Base-by-base conservation (phyloP, 768 basidiomycete genomes). In the Tephrocybe sp. region DNA sequence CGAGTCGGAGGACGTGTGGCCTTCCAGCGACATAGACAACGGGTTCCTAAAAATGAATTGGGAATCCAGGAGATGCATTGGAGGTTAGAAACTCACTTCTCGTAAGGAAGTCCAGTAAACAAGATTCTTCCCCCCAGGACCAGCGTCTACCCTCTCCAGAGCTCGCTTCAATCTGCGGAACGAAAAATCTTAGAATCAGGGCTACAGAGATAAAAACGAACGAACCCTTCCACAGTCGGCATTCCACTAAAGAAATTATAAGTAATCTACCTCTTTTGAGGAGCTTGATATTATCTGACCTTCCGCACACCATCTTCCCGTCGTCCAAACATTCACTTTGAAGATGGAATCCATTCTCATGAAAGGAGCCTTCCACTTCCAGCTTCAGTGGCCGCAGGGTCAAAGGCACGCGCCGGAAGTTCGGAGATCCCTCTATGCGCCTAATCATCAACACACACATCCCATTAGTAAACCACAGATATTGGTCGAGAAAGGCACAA, bases 71-170 rank as follows among this genome's bases (percentile, higher is more conserved):
- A 38, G n/a, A 49, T 7, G 33, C 14, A 33, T 22, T 26, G 30
- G 36, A 1, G 32, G 5, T n/a, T 46, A 33, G 12, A 44, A 23
- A 54, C 70, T 50, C 45, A 87, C 91, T 73, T 98, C 94, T 63
- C 97, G 79, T 51, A 99, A 67, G 0, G 91, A 95, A n/a, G 94
- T 98, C 97, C 97, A 98, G 53, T 82, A 85, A 12, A 94, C 87
- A 56, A 67, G 78, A 51, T 90, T 87, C 20, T 69, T 61, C 1
- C 93, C 93, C n/a, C 80, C 74, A 12, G 87, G 85, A 7, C 82
- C 83, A 3, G 95, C 97, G 55, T 87, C 79, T 41, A 98, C 89
- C 52, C 89, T 77, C 17, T 76, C 69, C 39, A 98, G 68, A 2
- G 93, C 92, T 51, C 83, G 77, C 47, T 91, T 82, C 52, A 97